phyloP scores from a whole-genome alignment of 192 early-diverging fungal species.

The Paraglomus occultum region DNA sequence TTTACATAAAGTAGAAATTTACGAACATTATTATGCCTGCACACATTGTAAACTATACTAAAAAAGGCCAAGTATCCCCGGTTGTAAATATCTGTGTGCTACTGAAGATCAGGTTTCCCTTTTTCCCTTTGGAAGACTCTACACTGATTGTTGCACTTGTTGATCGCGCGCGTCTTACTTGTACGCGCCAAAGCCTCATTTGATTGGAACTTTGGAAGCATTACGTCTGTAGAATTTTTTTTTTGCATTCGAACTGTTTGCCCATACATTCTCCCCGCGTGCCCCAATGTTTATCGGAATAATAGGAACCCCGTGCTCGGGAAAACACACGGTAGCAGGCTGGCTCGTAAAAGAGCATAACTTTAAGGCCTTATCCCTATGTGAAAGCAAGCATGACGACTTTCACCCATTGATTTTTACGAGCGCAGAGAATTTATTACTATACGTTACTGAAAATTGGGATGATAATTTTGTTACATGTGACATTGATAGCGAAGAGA shows the following conservation, averaged over 20 bases:
- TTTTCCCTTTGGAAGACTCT: too few relatives aligned
- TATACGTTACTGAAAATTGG: conserved; percentile 78
- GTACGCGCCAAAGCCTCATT: too few relatives aligned
- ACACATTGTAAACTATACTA: too few relatives aligned
- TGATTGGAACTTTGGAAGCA: too few relatives aligned
- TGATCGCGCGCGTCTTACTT: too few relatives aligned
- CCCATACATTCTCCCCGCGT: neutral
- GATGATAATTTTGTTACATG: conserved; percentile 67
- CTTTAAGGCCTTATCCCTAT: conserved; percentile 46
- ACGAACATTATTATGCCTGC: too few relatives aligned
- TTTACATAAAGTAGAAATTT: too few relatives aligned
- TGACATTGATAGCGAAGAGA: conserved; percentile 51
- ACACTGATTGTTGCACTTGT: too few relatives aligned
- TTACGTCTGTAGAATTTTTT: too few relatives aligned
- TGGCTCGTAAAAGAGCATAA: conserved; percentile 51
- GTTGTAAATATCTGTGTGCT: too few relatives aligned
- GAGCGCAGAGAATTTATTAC: conserved; percentile 55
- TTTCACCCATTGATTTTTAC: conserved; percentile 42
- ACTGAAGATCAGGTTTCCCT: too few relatives aligned
- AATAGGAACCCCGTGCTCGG: conserved; percentile 61
- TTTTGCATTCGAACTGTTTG: neutral
- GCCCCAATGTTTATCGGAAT: conserved; percentile 72
- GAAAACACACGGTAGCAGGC: conserved; percentile 62
- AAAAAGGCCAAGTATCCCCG: too few relatives aligned
- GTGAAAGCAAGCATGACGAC: conserved; percentile 17